phyloP scores from a whole-genome alignment of 441 rosid species.

The Pelargonium hybrid region DNA sequence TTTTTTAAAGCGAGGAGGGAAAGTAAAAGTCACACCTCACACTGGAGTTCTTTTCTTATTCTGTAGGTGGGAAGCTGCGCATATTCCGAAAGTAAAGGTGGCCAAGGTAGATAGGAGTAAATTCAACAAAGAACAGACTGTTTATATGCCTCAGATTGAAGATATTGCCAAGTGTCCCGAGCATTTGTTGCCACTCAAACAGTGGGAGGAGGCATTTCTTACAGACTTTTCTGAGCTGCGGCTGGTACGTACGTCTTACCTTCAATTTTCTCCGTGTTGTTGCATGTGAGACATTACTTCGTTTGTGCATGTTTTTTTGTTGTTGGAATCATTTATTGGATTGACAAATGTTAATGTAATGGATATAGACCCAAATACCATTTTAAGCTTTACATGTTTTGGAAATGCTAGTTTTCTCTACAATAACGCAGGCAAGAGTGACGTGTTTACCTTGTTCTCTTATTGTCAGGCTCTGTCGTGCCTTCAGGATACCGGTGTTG shows the following conservation, averaged over 20 bases:
- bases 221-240: conserved; percentile 60
- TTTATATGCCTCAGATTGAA: conserved; percentile 78
- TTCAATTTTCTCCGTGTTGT: not conserved
- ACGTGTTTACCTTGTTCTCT: conserved; percentile 7
- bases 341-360: not conserved
- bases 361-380: not conserved
- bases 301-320: not conserved
- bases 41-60: not conserved
- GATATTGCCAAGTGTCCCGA: conserved; percentile 63
- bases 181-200: conserved; percentile 44
- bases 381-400: not conserved
- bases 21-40: not conserved
- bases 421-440: no score
- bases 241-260: conserved; percentile 29
- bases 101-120: conserved; percentile 45
- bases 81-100: conserved; percentile 55
- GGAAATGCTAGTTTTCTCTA: not conserved
- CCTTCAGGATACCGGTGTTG: conserved; percentile 20
- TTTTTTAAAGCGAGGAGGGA: not conserved
- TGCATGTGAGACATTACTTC: not conserved
- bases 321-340: not conserved
- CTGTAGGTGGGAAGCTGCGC: conserved; percentile 85
- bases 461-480: conserved; percentile 35
- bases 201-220: conserved; percentile 81
- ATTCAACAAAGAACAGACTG: conserved; percentile 44